Evolutionary conservation across 495 filamentous ascomycete species (phyloP).

Genomic region (Xylaria longipes): DNA sequence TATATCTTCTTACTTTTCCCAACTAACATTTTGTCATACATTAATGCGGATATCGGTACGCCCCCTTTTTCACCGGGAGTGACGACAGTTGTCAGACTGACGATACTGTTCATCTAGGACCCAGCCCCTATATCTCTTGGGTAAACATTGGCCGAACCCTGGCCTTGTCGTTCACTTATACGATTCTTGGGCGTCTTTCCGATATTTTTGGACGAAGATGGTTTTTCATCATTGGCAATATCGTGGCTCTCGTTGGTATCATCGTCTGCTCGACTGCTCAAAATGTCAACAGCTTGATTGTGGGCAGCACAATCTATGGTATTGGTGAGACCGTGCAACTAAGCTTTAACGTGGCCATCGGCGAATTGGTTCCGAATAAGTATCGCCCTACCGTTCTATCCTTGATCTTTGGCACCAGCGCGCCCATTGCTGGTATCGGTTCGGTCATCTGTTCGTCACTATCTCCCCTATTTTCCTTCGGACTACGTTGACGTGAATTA

Average conservation of each 20-base stretch:
- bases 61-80: neutral
- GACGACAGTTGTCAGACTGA: conserved; percentile 30
- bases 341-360: conserved; percentile 52
- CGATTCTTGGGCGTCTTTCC: conserved; percentile 53
- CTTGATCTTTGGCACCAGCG: conserved; percentile 46
- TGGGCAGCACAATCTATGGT: conserved; percentile 44
- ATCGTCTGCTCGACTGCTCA: conserved; percentile 54
- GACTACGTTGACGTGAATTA: conserved; percentile 14
- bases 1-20: conserved; percentile 39
- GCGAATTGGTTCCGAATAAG: conserved; percentile 56
- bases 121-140: conserved; percentile 46
- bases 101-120: conserved; percentile 35
- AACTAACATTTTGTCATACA: conserved; percentile 39
- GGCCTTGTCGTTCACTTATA: conserved; percentile 40
- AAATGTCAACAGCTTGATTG: conserved; percentile 52
- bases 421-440: conserved; percentile 51
- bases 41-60: conserved; percentile 40
- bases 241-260: conserved; percentile 50
- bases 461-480: neutral
- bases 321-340: conserved; percentile 47
- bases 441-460: conserved; percentile 40
- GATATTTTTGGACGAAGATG: conserved; percentile 63
- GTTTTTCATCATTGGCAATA: conserved; percentile 53
- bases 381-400: conserved; percentile 45
- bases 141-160: conserved; percentile 46